Percentiles rank a stretch among this genome's conserved stretches.
These are phyloP conservation scores for Lepidopterella palustris DNA, from an alignment of 495 filamentous ascomycete genomes.

Conservation along the genomic window DNA sequence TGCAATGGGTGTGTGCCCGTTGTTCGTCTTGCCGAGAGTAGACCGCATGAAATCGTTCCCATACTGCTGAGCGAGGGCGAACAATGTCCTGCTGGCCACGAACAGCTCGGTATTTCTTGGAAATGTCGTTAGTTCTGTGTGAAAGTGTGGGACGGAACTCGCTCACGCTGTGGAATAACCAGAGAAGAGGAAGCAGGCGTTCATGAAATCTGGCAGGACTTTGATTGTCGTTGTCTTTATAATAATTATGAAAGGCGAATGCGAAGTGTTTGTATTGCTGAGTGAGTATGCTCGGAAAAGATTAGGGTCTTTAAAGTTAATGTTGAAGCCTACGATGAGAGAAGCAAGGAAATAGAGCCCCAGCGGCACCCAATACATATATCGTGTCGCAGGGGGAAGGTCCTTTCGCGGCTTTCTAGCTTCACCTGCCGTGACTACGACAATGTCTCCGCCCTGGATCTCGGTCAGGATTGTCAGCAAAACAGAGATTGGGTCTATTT, in stretches of 20 bases:
- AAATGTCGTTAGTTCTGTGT: background rate
- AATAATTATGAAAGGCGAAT: conserved; percentile 39
- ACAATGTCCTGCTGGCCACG: conserved; percentile 40
- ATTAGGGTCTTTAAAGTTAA: conserved; percentile 31
- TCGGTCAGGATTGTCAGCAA: background rate
- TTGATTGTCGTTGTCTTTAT: conserved; percentile 23
- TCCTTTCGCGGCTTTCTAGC: conserved; percentile 33
- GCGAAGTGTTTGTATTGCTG: conserved; percentile 17
- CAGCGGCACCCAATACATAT: conserved; percentile 31
- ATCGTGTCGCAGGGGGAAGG: conserved; percentile 25
- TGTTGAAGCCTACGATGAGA: conserved; percentile 32
- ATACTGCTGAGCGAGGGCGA: conserved; percentile 34
- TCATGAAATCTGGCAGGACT: conserved; percentile 28
- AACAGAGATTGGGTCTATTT: background rate
- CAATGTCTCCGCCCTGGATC: conserved; percentile 37
- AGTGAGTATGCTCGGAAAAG: conserved; percentile 30
- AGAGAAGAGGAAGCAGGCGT: conserved; percentile 32
- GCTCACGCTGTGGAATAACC: conserved; percentile 29
- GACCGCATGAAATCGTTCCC: conserved; percentile 30
- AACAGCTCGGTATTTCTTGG: conserved; percentile 40
- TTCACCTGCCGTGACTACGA: conserved; percentile 41
- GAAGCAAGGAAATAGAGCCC: conserved; percentile 30
- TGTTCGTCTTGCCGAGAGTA: conserved; percentile 39
- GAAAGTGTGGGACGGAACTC: conserved; percentile 26
- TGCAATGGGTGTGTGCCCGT: conserved; percentile 38